A percentile compares a stretch with the other conserved stretches of the same genome.
These are phyloP conservation scores for Aureobasidium lini DNA, from an alignment of 2,329 filamentous ascomycete genomes.

Conservation along the genomic window DNA sequence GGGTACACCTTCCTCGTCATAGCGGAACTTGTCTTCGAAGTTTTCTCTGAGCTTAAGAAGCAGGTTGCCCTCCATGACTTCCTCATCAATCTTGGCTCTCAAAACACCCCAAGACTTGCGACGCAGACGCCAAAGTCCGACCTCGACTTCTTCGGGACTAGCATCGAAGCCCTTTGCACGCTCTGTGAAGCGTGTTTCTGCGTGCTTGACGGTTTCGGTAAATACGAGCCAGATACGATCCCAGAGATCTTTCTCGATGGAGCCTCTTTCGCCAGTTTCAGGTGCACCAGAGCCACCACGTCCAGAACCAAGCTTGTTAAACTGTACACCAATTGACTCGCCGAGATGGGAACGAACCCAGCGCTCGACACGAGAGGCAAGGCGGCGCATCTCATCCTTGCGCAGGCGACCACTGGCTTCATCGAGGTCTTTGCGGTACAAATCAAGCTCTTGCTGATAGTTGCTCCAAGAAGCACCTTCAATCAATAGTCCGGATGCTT, in stretches of 20 bases:
- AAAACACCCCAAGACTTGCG: conserved; percentile 93
- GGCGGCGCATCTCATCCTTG: conserved; percentile 90
- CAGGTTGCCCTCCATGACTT: conserved; percentile 96
- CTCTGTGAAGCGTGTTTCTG: conserved; percentile 77
- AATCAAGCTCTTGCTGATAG: conserved; percentile 67
- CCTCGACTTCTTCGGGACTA: conserved; percentile 79
- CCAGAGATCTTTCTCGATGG: conserved; percentile 81
- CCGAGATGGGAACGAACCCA: conserved; percentile 85
- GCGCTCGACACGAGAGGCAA: conserved; percentile 84
- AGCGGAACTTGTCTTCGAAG: conserved; percentile 98
- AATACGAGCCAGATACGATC: conserved; percentile 91
- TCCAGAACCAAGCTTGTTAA: conserved; percentile 90
- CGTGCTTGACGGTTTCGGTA: conserved; percentile 71
- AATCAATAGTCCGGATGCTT: conserved; percentile 67
- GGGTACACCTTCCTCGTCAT: conserved; percentile 89
- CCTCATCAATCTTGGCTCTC: conserved; percentile 85
- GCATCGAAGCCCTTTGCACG: conserved; percentile 91
- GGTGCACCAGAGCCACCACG: conserved; percentile 75
- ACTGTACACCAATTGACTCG: conserved; percentile 84
- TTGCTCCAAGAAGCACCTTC: conserved; percentile 80
- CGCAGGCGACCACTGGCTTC: conserved; percentile 77
- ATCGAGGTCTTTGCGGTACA: conserved; percentile 87
- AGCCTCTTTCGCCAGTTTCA: conserved; percentile 65
- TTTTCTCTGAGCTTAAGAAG: conserved; percentile 93
- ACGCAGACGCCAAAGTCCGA: conserved; percentile 85